A percentile compares a stretch with the other conserved stretches of the same genome.
Evolutionary conservation across 1,284 basidiomycete genomes (phyloP).

Genomic region (Ustilago shanxiensis): DNA sequence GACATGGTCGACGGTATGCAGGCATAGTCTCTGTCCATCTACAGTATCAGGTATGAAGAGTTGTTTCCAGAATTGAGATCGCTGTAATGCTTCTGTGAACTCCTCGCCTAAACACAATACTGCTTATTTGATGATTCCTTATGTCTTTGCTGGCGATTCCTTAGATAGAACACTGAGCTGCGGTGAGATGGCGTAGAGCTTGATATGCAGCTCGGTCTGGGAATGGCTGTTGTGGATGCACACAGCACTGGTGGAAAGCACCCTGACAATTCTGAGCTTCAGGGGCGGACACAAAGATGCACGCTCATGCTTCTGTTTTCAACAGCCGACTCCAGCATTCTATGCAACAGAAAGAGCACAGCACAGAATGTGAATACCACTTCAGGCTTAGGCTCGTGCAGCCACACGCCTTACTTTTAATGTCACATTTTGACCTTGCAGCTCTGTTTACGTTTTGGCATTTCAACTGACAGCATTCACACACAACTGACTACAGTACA

Average conservation of each 20-base stretch:
- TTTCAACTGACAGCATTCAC: background rate
- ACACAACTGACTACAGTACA: no score
- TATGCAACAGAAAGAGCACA: background rate
- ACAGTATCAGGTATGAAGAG: no score
- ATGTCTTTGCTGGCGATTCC: no score
- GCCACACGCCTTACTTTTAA: background rate
- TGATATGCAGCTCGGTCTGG: background rate
- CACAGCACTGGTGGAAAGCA: background rate
- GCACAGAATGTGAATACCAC: background rate
- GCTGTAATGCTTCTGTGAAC: background rate
- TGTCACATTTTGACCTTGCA: slow-evolving; percentile 6
- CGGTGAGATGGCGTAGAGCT: background rate
- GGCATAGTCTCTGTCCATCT: background rate
- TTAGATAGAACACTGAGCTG: background rate
- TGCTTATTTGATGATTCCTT: no score
- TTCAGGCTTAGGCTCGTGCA: background rate
- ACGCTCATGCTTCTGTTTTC: slow-evolving; percentile 10
- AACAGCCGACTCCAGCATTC: background rate
- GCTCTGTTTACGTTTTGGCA: background rate
- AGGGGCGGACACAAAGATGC: slow-evolving; percentile 6
- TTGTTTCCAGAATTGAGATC: background rate
- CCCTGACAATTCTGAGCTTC: background rate
- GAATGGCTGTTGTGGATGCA: background rate
- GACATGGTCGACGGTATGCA: background rate
- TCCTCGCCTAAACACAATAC: background rate